Percentiles rank a stretch among this genome's conserved stretches.
Evolutionary conservation across 2,329 filamentous ascomycete species (phyloP).

Genomic region (Pseudonectria buxi): DNA sequence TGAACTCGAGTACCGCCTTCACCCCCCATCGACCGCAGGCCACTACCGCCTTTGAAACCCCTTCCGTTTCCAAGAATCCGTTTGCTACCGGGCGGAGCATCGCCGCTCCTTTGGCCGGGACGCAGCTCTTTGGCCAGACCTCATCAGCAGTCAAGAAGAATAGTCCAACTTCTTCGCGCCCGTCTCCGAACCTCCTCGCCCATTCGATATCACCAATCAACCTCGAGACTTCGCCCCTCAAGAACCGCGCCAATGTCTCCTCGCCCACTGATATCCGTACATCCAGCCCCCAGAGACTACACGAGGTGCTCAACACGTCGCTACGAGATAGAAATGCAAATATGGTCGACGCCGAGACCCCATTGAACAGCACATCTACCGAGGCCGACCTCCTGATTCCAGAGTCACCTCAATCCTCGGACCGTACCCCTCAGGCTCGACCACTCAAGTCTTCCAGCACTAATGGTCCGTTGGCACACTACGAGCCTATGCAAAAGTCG

Average conservation of each 20-base stretch:
- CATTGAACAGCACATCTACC: slow-evolving; percentile 14
- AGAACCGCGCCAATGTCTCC: slow-evolving; percentile 40
- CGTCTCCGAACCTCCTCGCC: slow-evolving; percentile 43
- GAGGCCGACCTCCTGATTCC: slow-evolving; percentile 27
- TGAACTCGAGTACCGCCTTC: slow-evolving; percentile 21
- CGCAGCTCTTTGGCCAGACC: slow-evolving; percentile 50
- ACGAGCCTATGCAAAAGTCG: slow-evolving; percentile 40
- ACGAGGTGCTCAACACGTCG: slow-evolving; percentile 25
- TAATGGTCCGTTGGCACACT: slow-evolving; percentile 33
- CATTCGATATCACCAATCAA: slow-evolving; percentile 41
- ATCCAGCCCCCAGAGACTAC: slow-evolving; percentile 34
- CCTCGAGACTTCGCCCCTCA: slow-evolving; percentile 41
- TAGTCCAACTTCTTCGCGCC: slow-evolving; percentile 52
- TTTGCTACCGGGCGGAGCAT: slow-evolving; percentile 33
- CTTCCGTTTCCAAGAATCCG: slow-evolving; percentile 41
- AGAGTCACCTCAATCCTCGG: slow-evolving; percentile 28
- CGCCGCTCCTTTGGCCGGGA: slow-evolving; percentile 30
- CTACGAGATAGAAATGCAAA: slow-evolving; percentile 13
- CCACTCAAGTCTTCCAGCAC: slow-evolving; percentile 14
- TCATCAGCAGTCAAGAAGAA: slow-evolving; percentile 44
- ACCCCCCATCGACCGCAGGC: slow-evolving; percentile 26
- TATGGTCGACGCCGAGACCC: slow-evolving; percentile 19
- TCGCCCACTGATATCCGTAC: slow-evolving; percentile 35
- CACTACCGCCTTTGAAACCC: slow-evolving; percentile 39
- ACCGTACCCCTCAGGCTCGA: slow-evolving; percentile 14